Percentiles rank a stretch among this genome's conserved stretches.
These are phyloP conservation scores for Metschnikowia continentalis DNA, from an alignment of 805 yeast genomes.

Conservation along the genomic window DNA sequence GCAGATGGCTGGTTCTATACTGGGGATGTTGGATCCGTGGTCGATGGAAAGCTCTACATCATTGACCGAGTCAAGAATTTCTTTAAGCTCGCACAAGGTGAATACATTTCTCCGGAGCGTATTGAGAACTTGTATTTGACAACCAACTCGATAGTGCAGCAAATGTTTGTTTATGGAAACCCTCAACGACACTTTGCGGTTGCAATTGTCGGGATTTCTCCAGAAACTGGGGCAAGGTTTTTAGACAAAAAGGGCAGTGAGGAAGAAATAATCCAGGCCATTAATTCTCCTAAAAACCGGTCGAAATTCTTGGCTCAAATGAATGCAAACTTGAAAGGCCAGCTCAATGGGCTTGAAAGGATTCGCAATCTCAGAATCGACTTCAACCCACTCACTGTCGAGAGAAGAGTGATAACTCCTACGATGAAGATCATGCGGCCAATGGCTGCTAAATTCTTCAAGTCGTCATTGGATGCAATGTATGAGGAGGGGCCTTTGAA, in stretches of 20 bases:
- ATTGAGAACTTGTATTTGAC: constrained; percentile 57
- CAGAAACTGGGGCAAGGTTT: constrained; percentile 17
- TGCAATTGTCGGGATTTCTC: constrained; percentile 22
- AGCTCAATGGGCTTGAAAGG: constrained; percentile 58
- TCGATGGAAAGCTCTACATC: constrained; percentile 50
- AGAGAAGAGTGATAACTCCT: constrained; percentile 62
- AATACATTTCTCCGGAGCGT: constrained; percentile 69
- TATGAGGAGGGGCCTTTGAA: constrained; percentile 17
- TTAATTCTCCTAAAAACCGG: constrained; percentile 26
- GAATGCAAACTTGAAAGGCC: constrained; percentile 29
- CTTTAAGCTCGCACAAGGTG: constrained; percentile 53
- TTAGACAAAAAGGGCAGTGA: not conserved
- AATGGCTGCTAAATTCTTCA: constrained; percentile 24
- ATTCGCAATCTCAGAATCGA: constrained; percentile 49
- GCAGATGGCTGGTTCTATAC: constrained; percentile 48
- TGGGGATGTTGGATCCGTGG: constrained; percentile 40
- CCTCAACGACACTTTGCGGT: constrained; percentile 6
- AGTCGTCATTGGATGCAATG: not conserved
- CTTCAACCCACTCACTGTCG: constrained; percentile 56
- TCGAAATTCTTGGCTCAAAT: constrained; percentile 30
- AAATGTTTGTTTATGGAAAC: constrained; percentile 13
- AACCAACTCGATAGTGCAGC: constrained; percentile 6
- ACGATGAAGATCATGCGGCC: constrained; percentile 50
- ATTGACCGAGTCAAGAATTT: constrained; percentile 71
- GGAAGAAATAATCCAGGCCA: constrained; percentile 21